Evolutionary conservation across 331 rosid genomes (phyloP).

Genomic region (Spiraea crenata): DNA sequence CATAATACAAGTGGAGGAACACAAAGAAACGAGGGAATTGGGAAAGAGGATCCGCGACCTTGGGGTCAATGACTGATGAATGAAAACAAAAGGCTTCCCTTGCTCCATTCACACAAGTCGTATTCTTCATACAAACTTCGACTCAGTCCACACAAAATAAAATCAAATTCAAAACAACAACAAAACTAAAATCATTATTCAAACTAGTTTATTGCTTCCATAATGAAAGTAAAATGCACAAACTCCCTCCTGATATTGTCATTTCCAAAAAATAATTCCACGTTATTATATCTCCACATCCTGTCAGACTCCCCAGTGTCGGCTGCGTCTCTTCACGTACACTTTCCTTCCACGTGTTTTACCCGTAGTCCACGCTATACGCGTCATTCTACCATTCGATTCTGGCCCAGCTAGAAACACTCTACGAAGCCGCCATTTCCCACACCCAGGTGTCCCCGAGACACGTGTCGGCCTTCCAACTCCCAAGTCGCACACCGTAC

Average conservation of each 20-base stretch:
- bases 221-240: background rate
- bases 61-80: too few species aligned
- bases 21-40: too few species aligned
- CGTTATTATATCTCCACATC: conserved; percentile 16
- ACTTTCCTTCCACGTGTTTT: conserved; percentile 36
- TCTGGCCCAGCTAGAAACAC: background rate
- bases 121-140: too few species aligned
- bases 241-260: background rate
- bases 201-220: conserved; percentile 11
- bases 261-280: conserved; percentile 22
- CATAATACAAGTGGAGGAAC: too few species aligned
- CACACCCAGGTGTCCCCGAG: conserved; percentile 26
- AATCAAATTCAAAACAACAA: background rate
- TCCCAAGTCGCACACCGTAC: background rate
- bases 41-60: too few species aligned
- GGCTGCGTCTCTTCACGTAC: conserved; percentile 36
- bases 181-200: background rate
- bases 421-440: conserved; percentile 30
- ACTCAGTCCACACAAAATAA: too few species aligned
- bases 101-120: too few species aligned
- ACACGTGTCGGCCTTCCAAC: background rate
- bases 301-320: conserved; percentile 47
- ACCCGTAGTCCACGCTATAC: conserved; percentile 33
- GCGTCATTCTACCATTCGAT: conserved; percentile 24
- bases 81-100: too few species aligned